A percentile compares a stretch with the other conserved stretches of the same genome.
Conservation (phyloP, 1,139 yeast genomes). For the Sugiyamaella novakii region DNA sequence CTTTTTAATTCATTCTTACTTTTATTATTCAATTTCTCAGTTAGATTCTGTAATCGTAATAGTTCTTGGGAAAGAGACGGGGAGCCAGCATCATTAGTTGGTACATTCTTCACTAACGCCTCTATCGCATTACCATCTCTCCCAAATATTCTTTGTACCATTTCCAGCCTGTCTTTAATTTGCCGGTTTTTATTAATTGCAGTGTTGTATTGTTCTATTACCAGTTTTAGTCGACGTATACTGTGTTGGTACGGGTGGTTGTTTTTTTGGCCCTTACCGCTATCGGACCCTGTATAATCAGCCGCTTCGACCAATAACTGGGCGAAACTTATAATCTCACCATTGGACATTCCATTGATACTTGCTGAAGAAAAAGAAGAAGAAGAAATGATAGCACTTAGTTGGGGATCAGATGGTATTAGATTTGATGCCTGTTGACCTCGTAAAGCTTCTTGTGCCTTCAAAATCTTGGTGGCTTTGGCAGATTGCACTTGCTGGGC, state of each 20-base stretch:
- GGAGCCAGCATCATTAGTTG: not conserved
- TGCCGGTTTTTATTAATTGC: not conserved
- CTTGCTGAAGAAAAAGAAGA: constrained; percentile 4
- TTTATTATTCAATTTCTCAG: not conserved
- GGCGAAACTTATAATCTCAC: constrained; percentile 16
- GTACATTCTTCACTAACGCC: not conserved
- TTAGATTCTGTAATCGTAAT: not conserved
- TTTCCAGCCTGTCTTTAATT: constrained; percentile 7
- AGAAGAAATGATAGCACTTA: constrained; percentile 4
- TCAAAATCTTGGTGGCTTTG: constrained; percentile 1
- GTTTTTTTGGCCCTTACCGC: not conserved
- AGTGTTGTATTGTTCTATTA: constrained; percentile 1
- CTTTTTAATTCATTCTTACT: constrained; percentile 1
- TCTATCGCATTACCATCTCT: not conserved
- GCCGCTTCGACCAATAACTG: constrained; percentile 6
- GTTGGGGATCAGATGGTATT: constrained; percentile 21
- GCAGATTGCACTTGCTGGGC: constrained; percentile 26
- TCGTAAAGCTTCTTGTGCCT: constrained; percentile 16
- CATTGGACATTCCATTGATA: constrained; percentile 12
- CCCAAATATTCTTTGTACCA: constrained; percentile 2
- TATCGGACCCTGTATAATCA: not conserved
- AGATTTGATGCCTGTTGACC: constrained; percentile 14
- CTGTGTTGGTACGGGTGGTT: not conserved
- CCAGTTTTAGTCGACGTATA: not conserved
- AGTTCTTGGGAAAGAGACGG: not conserved